Base-by-base conservation (phyloP, 1,284 basidiomycete genomes). In the Exobasidium rhododendri region DNA sequence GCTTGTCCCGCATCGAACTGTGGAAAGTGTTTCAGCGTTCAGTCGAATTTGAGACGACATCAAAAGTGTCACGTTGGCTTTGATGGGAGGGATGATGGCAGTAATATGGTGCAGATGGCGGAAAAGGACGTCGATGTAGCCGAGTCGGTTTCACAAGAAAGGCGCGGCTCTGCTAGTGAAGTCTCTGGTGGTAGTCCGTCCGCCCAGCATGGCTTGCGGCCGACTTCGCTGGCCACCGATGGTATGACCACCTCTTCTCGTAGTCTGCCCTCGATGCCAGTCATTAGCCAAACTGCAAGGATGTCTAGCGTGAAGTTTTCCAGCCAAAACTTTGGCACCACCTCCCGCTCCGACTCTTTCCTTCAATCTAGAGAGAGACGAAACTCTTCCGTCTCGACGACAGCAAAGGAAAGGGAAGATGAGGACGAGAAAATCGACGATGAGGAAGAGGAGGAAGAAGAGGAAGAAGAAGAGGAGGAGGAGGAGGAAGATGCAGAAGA, bases 1-100 rank as follows among this genome's bases (percentile, higher is more conserved):
- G 69, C 70, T 6, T 78, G 76, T 64, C 67, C 71, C 45, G 66
- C 67, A 32, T 70, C 72, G 1, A 72, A 71, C 2, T 78, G 77
- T 49, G 73, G 75, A n/a, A 61, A 75, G 10, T 68, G 68, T 4
- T 78, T 78, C 59, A 76, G 74, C 57, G 77, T 78, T 4, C 75
- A 78, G 44, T 75, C 72, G 35, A 78, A 78, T 43, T 63, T 78
- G 31, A 64, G 77, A 13, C 66, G 77, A n/a, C 77, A 78, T 52
- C 73, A 76, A 58, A 74, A 73, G 45, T 70, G 66, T 29, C 76
- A 78, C 49, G 61, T 28, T 6, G 47, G 13, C 14, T 14, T 14
- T 50, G 47, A n/a, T 24, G 26, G 57, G 26, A 10, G 35, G 32
- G 50, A 13, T 7, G 31, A 50, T 50, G 35, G 17, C 7, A 17